Base-by-base conservation (phyloP, 371 early-diverging fungal genomes). In the Syncephalastrum racemosum region DNA sequence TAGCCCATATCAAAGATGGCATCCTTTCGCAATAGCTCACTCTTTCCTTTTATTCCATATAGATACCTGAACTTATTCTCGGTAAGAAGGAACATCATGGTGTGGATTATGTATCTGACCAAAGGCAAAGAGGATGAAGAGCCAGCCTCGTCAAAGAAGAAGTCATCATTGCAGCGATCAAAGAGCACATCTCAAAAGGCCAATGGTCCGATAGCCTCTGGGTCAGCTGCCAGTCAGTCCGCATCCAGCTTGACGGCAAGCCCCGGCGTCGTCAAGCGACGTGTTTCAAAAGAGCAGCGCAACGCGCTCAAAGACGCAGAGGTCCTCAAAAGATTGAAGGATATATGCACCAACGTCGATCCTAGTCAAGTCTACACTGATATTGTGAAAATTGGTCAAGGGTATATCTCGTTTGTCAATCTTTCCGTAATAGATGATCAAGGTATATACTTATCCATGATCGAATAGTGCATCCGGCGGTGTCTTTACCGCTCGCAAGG, bases 341-440 rank as follows among this genome's bases (percentile, higher is more conserved):
- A 87, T 4, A 88, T 97, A 42, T 94, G 94, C 74, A 93, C 90
- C 40, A 88, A 88, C 39, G 90, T 86, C 20, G 94, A 97, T 73
- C 95, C 95, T 12, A 85, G 81, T 36, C 77, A 80, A 57, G 62
- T 85, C 41, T 91, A 92, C 64, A 70, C 80, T 42, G 89, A 90
- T 68, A 81, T 95, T 61, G 83, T 88, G 54, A 94, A 95, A 80
- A 94, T 97, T 77, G 96, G 97, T 7, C 97, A 96, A 80, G 97
- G 91, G 90, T 90, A 71, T 54, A 46, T 15, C 5, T 31, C 10
- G 18, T 27, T 48, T 10, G 10, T 3, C 10, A 10, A 10, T 25
- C n/a, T 8, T 7, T 1, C 22, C 27, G n/a, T 31, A 39, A 36
- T 2, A 16, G 16, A 12, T 10, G 41, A 24, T 8, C 18, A 40